These are phyloP conservation scores for Plasmodium gaboni DNA, from an alignment of 169 alveolate genomes.

Conservation along the genomic window DNA sequence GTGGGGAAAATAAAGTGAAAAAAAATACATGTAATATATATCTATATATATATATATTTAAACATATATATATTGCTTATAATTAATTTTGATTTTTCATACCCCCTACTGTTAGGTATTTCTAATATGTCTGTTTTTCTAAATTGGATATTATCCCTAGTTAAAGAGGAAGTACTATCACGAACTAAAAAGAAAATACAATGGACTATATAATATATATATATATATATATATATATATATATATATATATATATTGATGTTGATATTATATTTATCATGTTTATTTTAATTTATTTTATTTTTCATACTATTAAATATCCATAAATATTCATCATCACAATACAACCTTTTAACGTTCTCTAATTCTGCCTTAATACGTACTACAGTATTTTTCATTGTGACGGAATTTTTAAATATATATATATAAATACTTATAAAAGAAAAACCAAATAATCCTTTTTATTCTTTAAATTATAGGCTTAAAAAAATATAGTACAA, in stretches of 20 bases:
- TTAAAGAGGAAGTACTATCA: slow-evolving; percentile 30
- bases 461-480: too few species aligned
- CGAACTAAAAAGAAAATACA: neutral
- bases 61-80: neutral
- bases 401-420: neutral
- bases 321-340: slow-evolving; percentile 70
- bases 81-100: neutral
- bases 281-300: neutral
- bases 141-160: slow-evolving; percentile 65
- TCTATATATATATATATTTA: neutral
- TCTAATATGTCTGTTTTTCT: slow-evolving; percentile 26
- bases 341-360: slow-evolving; percentile 52
- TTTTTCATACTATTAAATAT: slow-evolving; percentile 25
- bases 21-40: neutral
- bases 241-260: neutral
- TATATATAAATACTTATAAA: too few species aligned
- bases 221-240: neutral
- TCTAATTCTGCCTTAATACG: slow-evolving; percentile 66
- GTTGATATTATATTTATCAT: neutral
- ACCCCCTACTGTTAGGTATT: slow-evolving; percentile 77
- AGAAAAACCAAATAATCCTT: too few species aligned
- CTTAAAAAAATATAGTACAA: too few species aligned
- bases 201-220: too few species aligned
- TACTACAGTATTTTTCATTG: slow-evolving; percentile 56
- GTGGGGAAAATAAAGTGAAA: neutral